Percentiles rank a stretch among this genome's conserved stretches.
phyloP scores from a whole-genome alignment of 768 basidiomycete genomes.

The Psilocybe subaeruginosa region DNA sequence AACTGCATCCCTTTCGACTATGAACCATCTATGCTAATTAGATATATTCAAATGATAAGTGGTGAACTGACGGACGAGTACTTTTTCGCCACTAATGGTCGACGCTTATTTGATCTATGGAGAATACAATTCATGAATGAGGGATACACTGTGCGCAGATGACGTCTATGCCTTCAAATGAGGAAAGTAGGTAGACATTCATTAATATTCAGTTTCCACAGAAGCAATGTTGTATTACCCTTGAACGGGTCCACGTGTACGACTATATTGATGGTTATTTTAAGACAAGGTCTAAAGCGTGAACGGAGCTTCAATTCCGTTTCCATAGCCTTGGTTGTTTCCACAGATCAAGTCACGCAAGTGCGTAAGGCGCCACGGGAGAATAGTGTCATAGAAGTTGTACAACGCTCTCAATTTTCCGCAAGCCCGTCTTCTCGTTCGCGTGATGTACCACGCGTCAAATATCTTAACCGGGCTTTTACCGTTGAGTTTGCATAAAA shows the following conservation, averaged over 20 bases:
- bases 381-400: neutral
- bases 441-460: neutral
- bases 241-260: neutral
- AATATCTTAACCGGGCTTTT: slow-evolving; percentile 4
- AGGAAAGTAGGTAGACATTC: too few species aligned
- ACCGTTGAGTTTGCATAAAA: slow-evolving; percentile 8
- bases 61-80: too few species aligned
- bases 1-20: too few species aligned
- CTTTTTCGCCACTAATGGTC: too few species aligned
- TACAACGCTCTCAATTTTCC: neutral
- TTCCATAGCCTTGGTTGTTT: neutral
- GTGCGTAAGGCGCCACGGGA: neutral
- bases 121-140: too few species aligned
- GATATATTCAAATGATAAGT: too few species aligned
- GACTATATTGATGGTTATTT: neutral
- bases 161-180: too few species aligned
- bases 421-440: neutral
- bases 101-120: too few species aligned
- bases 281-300: neutral
- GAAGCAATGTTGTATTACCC: too few species aligned
- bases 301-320: neutral
- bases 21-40: too few species aligned
- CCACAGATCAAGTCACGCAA: neutral
- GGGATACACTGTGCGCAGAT: too few species aligned
- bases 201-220: too few species aligned